Evolutionary conservation across 2,329 filamentous ascomycete genomes (phyloP).

Genomic region (Calonectria ilicicola): DNA sequence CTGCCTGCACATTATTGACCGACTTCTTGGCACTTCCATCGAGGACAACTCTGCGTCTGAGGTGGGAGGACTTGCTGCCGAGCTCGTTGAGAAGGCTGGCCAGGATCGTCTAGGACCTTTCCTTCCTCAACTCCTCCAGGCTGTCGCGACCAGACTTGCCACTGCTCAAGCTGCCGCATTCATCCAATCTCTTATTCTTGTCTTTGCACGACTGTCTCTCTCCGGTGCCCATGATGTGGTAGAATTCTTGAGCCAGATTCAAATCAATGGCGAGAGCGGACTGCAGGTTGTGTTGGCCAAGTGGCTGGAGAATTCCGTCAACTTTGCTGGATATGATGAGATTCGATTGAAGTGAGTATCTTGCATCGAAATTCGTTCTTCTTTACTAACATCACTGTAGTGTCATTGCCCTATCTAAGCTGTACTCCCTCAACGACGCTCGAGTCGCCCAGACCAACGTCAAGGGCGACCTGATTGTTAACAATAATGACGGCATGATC

Average conservation of each 20-base stretch:
- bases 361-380: background rate
- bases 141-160: conserved; percentile 86
- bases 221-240: conserved; percentile 90
- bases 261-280: conserved; percentile 84
- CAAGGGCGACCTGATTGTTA: conserved; percentile 90
- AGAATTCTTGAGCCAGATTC: conserved; percentile 87
- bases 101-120: conserved; percentile 91
- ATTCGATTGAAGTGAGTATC: conserved; percentile 90
- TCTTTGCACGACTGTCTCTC: conserved; percentile 91
- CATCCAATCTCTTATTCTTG: conserved; percentile 94
- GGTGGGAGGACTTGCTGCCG: conserved; percentile 92
- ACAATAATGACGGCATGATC: conserved; percentile 80
- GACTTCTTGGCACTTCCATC: conserved; percentile 84
- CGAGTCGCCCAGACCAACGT: conserved; percentile 84
- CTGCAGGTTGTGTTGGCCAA: conserved; percentile 90
- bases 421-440: conserved; percentile 88
- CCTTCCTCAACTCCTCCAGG: conserved; percentile 86
- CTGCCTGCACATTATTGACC: conserved; percentile 91
- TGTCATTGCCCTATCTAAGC: conserved; percentile 90
- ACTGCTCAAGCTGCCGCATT: conserved; percentile 88
- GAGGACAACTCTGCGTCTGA: conserved; percentile 96
- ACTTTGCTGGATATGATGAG: conserved; percentile 98
- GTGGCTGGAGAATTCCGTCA: conserved; percentile 97
- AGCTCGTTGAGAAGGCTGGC: conserved; percentile 95
- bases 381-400: conserved; percentile 59